These are phyloP conservation scores for Brassica nigra DNA, from an alignment of 345 rosid species.

Conservation along the genomic window DNA sequence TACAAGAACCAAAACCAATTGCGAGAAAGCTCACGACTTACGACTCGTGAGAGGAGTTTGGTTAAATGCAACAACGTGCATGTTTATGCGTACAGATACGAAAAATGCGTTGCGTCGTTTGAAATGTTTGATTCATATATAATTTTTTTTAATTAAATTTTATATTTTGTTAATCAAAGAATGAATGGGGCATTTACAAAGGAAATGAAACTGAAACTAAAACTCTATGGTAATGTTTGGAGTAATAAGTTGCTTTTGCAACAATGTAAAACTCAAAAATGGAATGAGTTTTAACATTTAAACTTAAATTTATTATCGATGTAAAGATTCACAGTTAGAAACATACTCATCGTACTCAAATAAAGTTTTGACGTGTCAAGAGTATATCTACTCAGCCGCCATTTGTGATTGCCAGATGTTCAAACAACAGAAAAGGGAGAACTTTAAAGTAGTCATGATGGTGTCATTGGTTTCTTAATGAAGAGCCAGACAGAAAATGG, in stretches of 20 bases:
- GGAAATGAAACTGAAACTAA: too few species aligned
- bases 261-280: too few species aligned
- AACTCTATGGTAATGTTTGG: too few species aligned
- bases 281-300: too few species aligned
- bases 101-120: not conserved
- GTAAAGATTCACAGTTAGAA: not conserved
- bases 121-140: not conserved
- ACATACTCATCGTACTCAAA: not conserved
- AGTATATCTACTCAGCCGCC: not conserved
- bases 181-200: too few species aligned
- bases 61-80: not conserved
- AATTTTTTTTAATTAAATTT: too few species aligned
- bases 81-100: not conserved
- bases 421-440: not conserved
- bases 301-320: too few species aligned
- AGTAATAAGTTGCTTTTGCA: too few species aligned
- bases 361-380: not conserved
- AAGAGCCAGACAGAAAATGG: not conserved
- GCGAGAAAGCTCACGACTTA: conserved; percentile 27
- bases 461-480: not conserved
- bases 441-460: not conserved
- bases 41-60: conserved; percentile 19
- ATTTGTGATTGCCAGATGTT: not conserved
- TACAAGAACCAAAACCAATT: conserved; percentile 28
- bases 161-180: too few species aligned